These are phyloP conservation scores for Russula compacta DNA, from an alignment of 768 basidiomycete species.

Conservation along the genomic window DNA sequence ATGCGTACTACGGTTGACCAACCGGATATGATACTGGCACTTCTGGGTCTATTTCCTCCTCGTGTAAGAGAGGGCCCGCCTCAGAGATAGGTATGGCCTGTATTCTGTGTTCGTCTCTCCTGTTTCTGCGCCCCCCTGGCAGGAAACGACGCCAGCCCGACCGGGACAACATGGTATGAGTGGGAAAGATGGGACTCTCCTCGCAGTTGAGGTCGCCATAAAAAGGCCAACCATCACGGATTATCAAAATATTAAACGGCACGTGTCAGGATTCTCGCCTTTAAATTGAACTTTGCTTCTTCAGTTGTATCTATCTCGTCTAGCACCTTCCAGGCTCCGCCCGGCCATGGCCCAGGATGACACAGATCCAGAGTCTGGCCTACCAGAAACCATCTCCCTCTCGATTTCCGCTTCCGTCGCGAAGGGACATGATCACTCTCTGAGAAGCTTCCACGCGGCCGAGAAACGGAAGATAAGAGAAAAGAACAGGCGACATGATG, in stretches of 20 bases:
- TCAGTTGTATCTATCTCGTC: background rate
- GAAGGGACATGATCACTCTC: slow-evolving; percentile 1
- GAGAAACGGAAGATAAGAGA: slow-evolving; percentile 13
- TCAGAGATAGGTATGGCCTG: slow-evolving; percentile 11
- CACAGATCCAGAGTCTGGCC: slow-evolving; percentile 16
- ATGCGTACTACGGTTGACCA: background rate
- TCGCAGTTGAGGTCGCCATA: background rate
- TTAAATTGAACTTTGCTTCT: slow-evolving; percentile 3
- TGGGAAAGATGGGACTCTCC: background rate
- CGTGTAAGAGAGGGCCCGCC: background rate
- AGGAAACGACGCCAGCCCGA: slow-evolving; percentile 14
- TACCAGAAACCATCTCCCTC: slow-evolving; percentile 16
- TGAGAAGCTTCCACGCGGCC: slow-evolving; percentile 5
- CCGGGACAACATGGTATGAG: slow-evolving; percentile 1
- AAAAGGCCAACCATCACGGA: background rate
- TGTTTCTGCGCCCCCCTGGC: slow-evolving; percentile 9
- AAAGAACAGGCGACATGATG: slow-evolving; percentile 13
- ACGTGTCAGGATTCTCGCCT: slow-evolving; percentile 6
- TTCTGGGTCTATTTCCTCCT: slow-evolving; percentile 6
- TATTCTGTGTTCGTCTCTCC: slow-evolving; percentile 7
- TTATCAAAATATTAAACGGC: background rate
- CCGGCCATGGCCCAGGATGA: background rate
- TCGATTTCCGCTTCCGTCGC: slow-evolving; percentile 14
- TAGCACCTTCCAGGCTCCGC: background rate
- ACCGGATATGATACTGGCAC: background rate